Conservation (phyloP, 108 stramenopile genomes). For the Fragilaria radians region DNA sequence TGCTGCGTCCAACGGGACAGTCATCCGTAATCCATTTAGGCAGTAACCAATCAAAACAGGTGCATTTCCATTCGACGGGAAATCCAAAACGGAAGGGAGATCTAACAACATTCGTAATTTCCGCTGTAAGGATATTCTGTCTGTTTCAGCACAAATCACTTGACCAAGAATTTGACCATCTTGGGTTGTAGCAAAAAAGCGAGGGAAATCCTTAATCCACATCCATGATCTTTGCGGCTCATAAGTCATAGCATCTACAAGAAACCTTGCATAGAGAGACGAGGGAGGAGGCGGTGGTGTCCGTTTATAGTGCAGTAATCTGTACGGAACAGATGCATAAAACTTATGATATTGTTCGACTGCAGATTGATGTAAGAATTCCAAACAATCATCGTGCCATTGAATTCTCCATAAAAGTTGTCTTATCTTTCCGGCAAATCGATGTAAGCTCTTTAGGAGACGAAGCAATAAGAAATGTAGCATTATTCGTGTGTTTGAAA, state of each 20-base stretch:
- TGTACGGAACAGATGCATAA: too few species aligned
- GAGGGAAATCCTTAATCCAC: not conserved
- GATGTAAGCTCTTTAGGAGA: too few species aligned
- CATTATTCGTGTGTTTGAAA: too few species aligned
- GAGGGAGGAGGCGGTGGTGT: too few species aligned
- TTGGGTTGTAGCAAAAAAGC: not conserved
- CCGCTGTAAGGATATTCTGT: not conserved
- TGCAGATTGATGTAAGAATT: too few species aligned
- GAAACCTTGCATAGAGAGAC: not conserved
- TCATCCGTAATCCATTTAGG: not conserved
- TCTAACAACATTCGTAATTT: not conserved
- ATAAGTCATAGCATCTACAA: not conserved
- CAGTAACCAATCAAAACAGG: not conserved
- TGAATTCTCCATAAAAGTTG: too few species aligned
- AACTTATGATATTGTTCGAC: too few species aligned
- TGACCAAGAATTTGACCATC: not conserved
- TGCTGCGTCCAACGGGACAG: not conserved
- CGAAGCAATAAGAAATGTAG: too few species aligned
- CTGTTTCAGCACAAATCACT: not conserved
- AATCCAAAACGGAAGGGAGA: not conserved
- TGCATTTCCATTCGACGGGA: not conserved
- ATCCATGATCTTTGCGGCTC: not conserved
- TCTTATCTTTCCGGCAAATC: too few species aligned
- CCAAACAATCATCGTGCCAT: too few species aligned
- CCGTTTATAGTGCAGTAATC: too few species aligned